Evolutionary conservation across 2,329 filamentous ascomycete genomes (phyloP), one percentile per base, ranked within the genome.

Genomic region (Ophiostoma pallidulum): DNA sequence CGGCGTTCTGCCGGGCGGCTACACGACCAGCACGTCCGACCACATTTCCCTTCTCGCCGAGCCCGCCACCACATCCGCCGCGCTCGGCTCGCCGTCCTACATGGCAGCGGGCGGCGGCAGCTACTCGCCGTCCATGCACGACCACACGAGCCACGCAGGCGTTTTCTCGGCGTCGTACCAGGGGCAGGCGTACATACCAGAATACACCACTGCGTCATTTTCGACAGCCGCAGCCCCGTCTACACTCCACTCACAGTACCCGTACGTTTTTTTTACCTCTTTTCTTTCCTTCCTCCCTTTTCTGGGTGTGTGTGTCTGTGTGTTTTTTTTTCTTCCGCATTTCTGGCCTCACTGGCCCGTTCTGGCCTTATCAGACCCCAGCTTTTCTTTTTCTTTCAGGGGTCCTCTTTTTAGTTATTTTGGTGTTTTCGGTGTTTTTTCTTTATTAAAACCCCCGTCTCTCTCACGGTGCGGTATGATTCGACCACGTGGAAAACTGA

Each of bases 21-120:
- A 78, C 61, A 71, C 73, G 2, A 71, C 73, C 3, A 47, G 18
- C 40, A 66, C 73, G 1, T 60, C 72, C 1, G 60, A 71, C 7
- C 66, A 72, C 12, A 71, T 77, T 32, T 69, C 73, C 4, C 63
- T 78, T 4, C 64, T 78, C 19, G 61, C 72, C 18, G 73, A 78
- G 53, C 67, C 74, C 2, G 63, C 68, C 1, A 66, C 68, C 2
- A 44, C 60, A 65, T 45, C 53, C 10, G 19, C 50, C 12, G 77
- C 75, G 57, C 62, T 77, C 48, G 62, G 72, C 1, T 64, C 74
- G 7, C 69, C 42, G n/a, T 37, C 51, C 9, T 53, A 53, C 45
- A 38, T 50, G 4, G 22, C 47, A 13, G 22, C 47, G 10, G 26
- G 32, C 19, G 18, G 29, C 47, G 29, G 29, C n/a, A 37, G 44